Percentiles rank a stretch among this genome's conserved stretches.
phyloP scores from a whole-genome alignment of 805 yeast genomes.

The Saccharomycopsis lassenensis region DNA sequence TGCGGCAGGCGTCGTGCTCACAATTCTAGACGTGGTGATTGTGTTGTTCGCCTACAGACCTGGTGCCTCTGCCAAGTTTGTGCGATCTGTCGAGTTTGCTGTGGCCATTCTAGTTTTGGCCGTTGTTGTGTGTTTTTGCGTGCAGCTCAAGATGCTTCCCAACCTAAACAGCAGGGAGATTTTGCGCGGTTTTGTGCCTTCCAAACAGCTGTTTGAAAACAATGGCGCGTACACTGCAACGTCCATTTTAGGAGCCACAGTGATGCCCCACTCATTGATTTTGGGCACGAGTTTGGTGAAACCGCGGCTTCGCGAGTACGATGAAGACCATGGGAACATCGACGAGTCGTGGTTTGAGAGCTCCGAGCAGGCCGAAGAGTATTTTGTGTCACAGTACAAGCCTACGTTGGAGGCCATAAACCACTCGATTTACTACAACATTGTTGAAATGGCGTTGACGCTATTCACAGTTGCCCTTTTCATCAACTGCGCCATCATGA shows the following conservation, averaged over 20 bases:
- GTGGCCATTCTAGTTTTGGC: slow-evolving; percentile 63
- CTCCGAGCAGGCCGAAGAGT: slow-evolving; percentile 26
- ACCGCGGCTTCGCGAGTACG: slow-evolving; percentile 72
- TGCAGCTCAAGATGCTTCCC: slow-evolving; percentile 41
- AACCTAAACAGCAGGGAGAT: slow-evolving; percentile 43
- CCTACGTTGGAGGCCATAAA: slow-evolving; percentile 68
- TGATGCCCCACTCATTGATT: slow-evolving; percentile 88
- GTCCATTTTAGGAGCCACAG: slow-evolving; percentile 86
- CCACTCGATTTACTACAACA: slow-evolving; percentile 62
- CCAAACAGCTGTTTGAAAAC: slow-evolving; percentile 35
- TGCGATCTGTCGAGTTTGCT: slow-evolving; percentile 64
- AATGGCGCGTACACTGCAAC: slow-evolving; percentile 63
- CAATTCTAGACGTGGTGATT: slow-evolving; percentile 73
- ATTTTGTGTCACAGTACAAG: slow-evolving; percentile 37
- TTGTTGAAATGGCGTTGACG: slow-evolving; percentile 58
- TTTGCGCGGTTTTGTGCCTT: slow-evolving; percentile 24
- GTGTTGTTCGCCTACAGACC: slow-evolving; percentile 73
- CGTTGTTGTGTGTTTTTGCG: slow-evolving; percentile 67
- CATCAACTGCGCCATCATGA: slow-evolving; percentile 73
- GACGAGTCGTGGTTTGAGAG: slow-evolving; percentile 8
- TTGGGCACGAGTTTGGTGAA: slow-evolving; percentile 86
- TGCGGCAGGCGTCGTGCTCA: slow-evolving; percentile 64
- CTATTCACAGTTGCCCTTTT: slow-evolving; percentile 74
- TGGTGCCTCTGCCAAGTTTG: slow-evolving; percentile 60
- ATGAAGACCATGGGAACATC: slow-evolving; percentile 15